Percentiles rank a stretch among this genome's conserved stretches.
Conservation (phyloP, 805 yeast species). For the Wickerhamomyces ciferrii region DNA sequence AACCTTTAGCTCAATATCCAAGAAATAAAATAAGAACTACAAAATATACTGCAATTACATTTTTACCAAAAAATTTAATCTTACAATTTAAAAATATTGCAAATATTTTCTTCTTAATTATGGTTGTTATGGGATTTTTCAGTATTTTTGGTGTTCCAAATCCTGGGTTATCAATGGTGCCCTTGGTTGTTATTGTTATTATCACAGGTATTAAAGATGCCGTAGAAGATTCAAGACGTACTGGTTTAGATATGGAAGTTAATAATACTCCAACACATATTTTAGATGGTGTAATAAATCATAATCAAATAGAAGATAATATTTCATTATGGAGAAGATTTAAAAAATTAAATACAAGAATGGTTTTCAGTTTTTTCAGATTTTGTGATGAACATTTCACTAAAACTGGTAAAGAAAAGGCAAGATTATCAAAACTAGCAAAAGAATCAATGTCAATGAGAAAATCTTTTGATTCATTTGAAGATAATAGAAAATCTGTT, state of each 20-base stretch:
- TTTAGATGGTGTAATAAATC: slow-evolving; percentile 47
- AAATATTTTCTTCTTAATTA: slow-evolving; percentile 75
- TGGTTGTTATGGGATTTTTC: slow-evolving; percentile 76
- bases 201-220: slow-evolving; percentile 79
- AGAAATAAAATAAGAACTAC: slow-evolving; percentile 94
- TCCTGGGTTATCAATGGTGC: slow-evolving; percentile 72
- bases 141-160: slow-evolving; percentile 76
- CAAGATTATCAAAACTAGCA: slow-evolving; percentile 20
- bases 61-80: slow-evolving; percentile 77
- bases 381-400: slow-evolving; percentile 20
- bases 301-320: slow-evolving; percentile 58
- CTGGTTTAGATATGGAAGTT: slow-evolving; percentile 64
- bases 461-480: slow-evolving; percentile 34
- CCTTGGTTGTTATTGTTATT: slow-evolving; percentile 69
- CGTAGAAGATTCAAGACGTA: slow-evolving; percentile 74
- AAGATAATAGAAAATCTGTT: slow-evolving; percentile 8
- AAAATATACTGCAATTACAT: slow-evolving; percentile 86
- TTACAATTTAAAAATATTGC: slow-evolving; percentile 88
- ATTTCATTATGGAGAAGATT: slow-evolving; percentile 65
- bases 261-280: slow-evolving; percentile 72
- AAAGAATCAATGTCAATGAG: slow-evolving; percentile 23
- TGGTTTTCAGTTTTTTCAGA: slow-evolving; percentile 19
- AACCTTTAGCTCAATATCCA: slow-evolving; percentile 58
- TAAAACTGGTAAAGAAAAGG: slow-evolving; percentile 16
- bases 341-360: slow-evolving; percentile 45